A percentile compares a stretch with the other conserved stretches of the same genome.
These are phyloP conservation scores for Teunomyces pallodes DNA, from an alignment of 805 yeast species.

Conservation along the genomic window DNA sequence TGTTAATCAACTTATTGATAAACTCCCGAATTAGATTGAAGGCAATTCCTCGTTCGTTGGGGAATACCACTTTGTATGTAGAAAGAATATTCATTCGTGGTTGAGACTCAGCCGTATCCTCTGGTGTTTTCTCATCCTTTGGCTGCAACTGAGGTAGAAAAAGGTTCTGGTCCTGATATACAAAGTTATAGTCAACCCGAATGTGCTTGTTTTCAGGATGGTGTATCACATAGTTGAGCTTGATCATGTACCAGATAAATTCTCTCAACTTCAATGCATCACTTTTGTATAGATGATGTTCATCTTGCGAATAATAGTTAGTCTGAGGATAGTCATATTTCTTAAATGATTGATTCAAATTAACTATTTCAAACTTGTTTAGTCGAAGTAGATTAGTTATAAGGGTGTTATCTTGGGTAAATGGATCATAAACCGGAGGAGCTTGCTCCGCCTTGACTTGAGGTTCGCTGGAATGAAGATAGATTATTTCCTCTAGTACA, in stretches of 20 bases:
- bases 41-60: constrained; percentile 21
- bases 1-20: constrained; percentile 11
- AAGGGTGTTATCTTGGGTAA: neutral
- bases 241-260: constrained; percentile 30
- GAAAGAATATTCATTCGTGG: neutral
- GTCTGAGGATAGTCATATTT: constrained; percentile 21
- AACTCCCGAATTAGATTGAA: constrained; percentile 21
- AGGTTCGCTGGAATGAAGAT: constrained; percentile 6
- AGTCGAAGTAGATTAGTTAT: constrained; percentile 8
- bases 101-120: neutral
- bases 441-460: neutral
- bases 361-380: constrained; percentile 23
- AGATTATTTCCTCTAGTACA: constrained; percentile 7
- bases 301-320: neutral
- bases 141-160: constrained; percentile 1
- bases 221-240: constrained; percentile 15
- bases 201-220: constrained; percentile 9
- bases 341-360: constrained; percentile 18
- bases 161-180: constrained; percentile 7
- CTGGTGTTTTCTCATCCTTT: neutral
- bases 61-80: constrained; percentile 12
- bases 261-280: constrained; percentile 29
- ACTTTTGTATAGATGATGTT: constrained; percentile 4
- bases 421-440: constrained; percentile 1
- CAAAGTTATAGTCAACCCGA: constrained; percentile 12